Evolutionary conservation across 192 early-diverging fungal species (phyloP).

Genomic region (Gorgonomyces haynaldii): DNA sequence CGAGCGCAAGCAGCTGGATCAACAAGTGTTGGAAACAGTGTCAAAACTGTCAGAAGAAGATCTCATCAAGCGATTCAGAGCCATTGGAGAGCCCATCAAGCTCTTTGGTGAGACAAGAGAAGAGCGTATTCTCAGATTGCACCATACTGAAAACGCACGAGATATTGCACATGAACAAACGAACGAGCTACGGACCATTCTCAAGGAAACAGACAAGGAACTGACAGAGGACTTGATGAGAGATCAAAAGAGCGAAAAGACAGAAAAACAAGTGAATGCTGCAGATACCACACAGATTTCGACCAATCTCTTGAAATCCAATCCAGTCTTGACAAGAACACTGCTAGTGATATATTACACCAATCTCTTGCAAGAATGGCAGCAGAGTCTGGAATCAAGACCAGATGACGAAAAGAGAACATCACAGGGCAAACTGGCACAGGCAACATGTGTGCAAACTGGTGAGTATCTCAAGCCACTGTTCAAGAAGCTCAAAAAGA

Average conservation of each 20-base stretch:
- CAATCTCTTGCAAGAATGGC: slow-evolving; percentile 80
- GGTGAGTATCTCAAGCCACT: slow-evolving; percentile 86
- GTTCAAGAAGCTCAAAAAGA: slow-evolving; percentile 69
- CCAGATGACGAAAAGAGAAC: slow-evolving; percentile 72
- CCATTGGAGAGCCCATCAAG: slow-evolving; percentile 77
- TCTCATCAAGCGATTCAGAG: slow-evolving; percentile 69
- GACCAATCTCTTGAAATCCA: slow-evolving; percentile 58
- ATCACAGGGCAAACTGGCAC: slow-evolving; percentile 65
- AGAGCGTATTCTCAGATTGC: slow-evolving; percentile 66
- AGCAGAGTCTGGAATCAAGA: slow-evolving; percentile 55
- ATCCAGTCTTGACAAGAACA: slow-evolving; percentile 59
- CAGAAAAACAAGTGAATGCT: slow-evolving; percentile 28
- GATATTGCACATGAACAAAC: slow-evolving; percentile 74
- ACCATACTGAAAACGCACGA: too few relatives aligned
- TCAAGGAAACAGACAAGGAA: slow-evolving; percentile 68
- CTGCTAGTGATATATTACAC: slow-evolving; percentile 78
- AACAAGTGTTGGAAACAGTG: neutral
- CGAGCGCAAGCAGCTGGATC: neutral
- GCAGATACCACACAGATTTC: slow-evolving; percentile 66
- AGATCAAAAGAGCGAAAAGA: slow-evolving; percentile 26
- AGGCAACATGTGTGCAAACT: slow-evolving; percentile 74
- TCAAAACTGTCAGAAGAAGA: slow-evolving; percentile 60
- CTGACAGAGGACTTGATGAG: neutral
- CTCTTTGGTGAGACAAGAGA: slow-evolving; percentile 84
- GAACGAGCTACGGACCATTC: slow-evolving; percentile 47